Conservation (phyloP, 1,139 yeast species). For the Kurtzmaniella quercitrusa region DNA sequence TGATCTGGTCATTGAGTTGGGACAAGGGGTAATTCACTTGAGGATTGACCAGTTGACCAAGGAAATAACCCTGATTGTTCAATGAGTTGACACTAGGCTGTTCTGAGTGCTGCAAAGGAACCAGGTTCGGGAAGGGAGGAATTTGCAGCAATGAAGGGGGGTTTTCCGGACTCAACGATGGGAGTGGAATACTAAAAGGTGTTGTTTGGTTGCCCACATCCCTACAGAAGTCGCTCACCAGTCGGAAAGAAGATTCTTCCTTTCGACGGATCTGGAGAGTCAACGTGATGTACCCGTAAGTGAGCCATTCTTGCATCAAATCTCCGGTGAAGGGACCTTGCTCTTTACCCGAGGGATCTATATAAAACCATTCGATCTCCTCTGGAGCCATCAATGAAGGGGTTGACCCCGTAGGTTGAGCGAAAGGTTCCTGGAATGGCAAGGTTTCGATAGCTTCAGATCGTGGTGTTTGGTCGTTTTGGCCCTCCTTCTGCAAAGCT, state of each 20-base stretch:
- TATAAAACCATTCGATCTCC: slow-evolving; percentile 62
- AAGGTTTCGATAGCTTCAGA: background rate
- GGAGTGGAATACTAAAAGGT: slow-evolving; percentile 60
- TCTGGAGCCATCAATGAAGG: slow-evolving; percentile 22
- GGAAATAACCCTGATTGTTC: background rate
- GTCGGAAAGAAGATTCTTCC: slow-evolving; percentile 35
- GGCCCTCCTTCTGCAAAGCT: slow-evolving; percentile 5
- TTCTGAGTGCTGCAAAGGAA: background rate
- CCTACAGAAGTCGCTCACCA: slow-evolving; percentile 44
- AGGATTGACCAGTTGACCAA: background rate
- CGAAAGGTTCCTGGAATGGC: background rate
- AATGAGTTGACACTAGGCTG: background rate
- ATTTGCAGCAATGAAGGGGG: slow-evolving; percentile 4
- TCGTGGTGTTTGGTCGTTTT: background rate
- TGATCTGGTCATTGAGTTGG: slow-evolving; percentile 6
- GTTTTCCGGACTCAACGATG: slow-evolving; percentile 6
- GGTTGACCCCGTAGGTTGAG: background rate
- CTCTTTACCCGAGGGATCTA: slow-evolving; percentile 64
- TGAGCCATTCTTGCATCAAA: slow-evolving; percentile 77
- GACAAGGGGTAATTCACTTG: slow-evolving; percentile 3
- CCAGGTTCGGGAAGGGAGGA: background rate
- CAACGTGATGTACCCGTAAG: slow-evolving; percentile 55
- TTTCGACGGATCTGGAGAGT: slow-evolving; percentile 56
- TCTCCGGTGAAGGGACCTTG: slow-evolving; percentile 81
- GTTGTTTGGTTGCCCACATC: slow-evolving; percentile 44